phyloP scores from a whole-genome alignment of 176 grass and related monocot genomes.

The Triticum monococcum region DNA sequence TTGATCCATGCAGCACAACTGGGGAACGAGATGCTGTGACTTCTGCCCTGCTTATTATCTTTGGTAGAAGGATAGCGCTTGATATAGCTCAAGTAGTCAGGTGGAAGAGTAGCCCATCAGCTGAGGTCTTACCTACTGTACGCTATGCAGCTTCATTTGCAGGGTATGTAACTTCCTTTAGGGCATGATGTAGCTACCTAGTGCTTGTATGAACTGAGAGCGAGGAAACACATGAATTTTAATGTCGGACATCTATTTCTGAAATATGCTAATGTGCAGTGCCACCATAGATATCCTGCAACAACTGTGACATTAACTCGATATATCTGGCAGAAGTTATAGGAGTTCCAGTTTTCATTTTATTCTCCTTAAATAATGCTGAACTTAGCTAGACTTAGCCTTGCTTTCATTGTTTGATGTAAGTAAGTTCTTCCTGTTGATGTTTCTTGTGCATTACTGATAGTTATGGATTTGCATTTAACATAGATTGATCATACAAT shows the following conservation, averaged over 20 bases:
- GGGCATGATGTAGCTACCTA: not conserved
- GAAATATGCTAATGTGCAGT: conserved; percentile 1
- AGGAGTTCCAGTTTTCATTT: not conserved
- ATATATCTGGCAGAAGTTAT: not conserved
- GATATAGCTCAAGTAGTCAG: conserved; percentile 96
- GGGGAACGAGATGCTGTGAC: conserved; percentile 86
- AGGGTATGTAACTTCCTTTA: conserved; percentile 54
- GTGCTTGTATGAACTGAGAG: conserved; percentile 9
- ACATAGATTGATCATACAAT: not conserved
- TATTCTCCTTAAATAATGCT: not conserved
- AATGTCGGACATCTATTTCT: not conserved
- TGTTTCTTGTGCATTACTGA: not conserved
- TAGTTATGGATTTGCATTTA: not conserved
- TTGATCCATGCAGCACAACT: conserved; percentile 67
- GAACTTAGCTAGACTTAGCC: not conserved
- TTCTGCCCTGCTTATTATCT: conserved; percentile 88
- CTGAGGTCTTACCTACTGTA: conserved; percentile 63
- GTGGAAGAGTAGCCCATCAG: conserved; percentile 85
- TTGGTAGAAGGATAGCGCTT: conserved; percentile 78
- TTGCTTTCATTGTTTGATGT: conserved; percentile 5
- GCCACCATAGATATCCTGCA: conserved; percentile 14
- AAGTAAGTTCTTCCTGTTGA: not conserved
- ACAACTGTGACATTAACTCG: not conserved
- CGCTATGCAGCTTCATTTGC: conserved; percentile 91
- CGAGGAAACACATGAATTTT: conserved; percentile 1